Base-by-base conservation (phyloP, 2,329 filamentous ascomycete species). In the Hypocrella siamensis region DNA sequence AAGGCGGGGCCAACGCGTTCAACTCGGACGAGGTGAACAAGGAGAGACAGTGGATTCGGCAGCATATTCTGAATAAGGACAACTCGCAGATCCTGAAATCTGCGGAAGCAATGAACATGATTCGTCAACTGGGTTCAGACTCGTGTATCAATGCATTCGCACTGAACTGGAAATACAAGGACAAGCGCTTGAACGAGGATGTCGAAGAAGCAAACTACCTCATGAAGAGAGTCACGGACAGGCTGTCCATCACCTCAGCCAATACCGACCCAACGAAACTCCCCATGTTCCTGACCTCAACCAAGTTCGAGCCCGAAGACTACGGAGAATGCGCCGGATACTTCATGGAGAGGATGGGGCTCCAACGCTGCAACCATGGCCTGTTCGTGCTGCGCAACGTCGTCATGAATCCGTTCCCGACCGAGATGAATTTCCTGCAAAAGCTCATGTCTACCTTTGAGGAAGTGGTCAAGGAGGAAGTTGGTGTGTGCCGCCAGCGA, bases 151-250 rank as follows among this genome's bases (percentile, higher is more conserved):
- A 64, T 35, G 52, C 53, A 6, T 60, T 63, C 31, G 46, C 57
- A 0, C 40, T 57, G 17, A 65, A 65, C 36, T 66, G 58, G 47
- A 46, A 49, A 3, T 38, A 59, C 26, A 31, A 42, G 1, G 39
- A 62, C 11, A 58, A 56, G 0, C 43, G 27, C 0, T 43, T 60
- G 12, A 65, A 65, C 36, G 45, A 42, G 0, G 58, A 64, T 28
- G 44, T 63, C 3, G 59, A 61, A 35, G 60, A 63, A 38, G 60
- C 61, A 4, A 65, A 65, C 35, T 60, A 63, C 36, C 48, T 66
- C 16, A 66, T 61, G 52, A 51, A 49, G 35, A 46, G 54, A 4
- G 54, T 66, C 7, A 47, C 64, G 2, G 46, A 62, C 22, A 43
- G 40, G 1, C 38, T 65, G 1, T 63, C 59, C 0, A 53, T 64